Percentiles rank a stretch among this genome's conserved stretches.
Evolutionary conservation across 2,329 filamentous ascomycete genomes (phyloP).

Genomic region (Epichloe brachyelytri): DNA sequence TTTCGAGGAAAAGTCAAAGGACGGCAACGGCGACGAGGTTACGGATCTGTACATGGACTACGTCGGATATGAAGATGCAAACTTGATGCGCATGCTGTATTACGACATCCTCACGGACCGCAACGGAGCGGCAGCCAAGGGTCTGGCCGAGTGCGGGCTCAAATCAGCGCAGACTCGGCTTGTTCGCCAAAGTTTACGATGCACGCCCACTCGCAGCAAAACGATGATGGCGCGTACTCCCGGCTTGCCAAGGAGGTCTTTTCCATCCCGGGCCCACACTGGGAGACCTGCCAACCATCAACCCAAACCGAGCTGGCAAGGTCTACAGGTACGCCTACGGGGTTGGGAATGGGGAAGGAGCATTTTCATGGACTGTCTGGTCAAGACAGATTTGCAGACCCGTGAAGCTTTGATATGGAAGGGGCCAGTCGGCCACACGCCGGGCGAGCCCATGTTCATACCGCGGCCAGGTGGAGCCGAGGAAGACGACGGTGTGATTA

Average conservation of each 20-base stretch:
- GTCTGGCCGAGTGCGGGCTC: constrained; percentile 27
- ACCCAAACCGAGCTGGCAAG: constrained; percentile 38
- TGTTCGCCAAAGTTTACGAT: constrained; percentile 31
- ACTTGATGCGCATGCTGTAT: constrained; percentile 55
- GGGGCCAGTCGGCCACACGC: constrained; percentile 44
- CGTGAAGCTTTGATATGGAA: constrained; percentile 43
- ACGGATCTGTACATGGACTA: constrained; percentile 52
- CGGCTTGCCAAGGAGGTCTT: constrained; percentile 22
- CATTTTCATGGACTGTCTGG: constrained; percentile 47
- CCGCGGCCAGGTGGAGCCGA: constrained; percentile 26
- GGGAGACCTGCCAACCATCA: constrained; percentile 55
- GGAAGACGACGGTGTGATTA: constrained; percentile 51
- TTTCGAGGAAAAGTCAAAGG: constrained; percentile 45
- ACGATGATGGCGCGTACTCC: constrained; percentile 7
- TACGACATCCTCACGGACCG: constrained; percentile 52
- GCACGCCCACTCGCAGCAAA: constrained; percentile 8
- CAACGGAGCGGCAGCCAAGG: constrained; percentile 30
- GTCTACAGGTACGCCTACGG: constrained; percentile 50
- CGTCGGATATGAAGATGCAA: constrained; percentile 47
- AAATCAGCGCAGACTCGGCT: constrained; percentile 24
- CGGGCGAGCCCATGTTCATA: constrained; percentile 58
- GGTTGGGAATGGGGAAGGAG: constrained; percentile 42
- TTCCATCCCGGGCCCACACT: constrained; percentile 37
- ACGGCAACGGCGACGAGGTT: constrained; percentile 17
- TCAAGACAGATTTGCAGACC: constrained; percentile 50